Conservation (phyloP, 352 stramenopile genomes). For the Nothophytophthora sp. region DNA sequence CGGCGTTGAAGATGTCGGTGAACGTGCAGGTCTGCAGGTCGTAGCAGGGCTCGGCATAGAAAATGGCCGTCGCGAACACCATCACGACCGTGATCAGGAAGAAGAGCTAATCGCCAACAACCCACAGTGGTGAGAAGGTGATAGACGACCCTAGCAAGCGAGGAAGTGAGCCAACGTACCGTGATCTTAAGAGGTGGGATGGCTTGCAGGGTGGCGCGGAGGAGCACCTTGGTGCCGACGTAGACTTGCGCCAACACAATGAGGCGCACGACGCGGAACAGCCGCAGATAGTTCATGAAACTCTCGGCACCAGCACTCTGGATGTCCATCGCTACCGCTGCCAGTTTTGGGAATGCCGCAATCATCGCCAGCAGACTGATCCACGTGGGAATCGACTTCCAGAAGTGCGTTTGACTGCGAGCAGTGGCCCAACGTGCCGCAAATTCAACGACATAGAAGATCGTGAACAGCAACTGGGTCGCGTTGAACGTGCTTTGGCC, state of each 20-base stretch:
- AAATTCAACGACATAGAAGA: constrained; percentile 54
- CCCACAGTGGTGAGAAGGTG: background rate
- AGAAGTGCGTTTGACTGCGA: constrained; percentile 26
- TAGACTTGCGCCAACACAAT: constrained; percentile 34
- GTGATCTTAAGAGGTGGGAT: constrained; percentile 50
- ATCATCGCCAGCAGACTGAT: constrained; percentile 31
- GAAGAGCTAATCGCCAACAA: constrained; percentile 27
- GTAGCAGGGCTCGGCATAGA: constrained; percentile 60
- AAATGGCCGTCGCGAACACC: constrained; percentile 55
- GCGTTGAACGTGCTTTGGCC: constrained; percentile 20
- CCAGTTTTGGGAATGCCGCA: constrained; percentile 27
- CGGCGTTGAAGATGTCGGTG: constrained; percentile 63
- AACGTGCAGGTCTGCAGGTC: constrained; percentile 49
- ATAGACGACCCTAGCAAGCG: background rate
- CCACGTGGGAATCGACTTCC: constrained; percentile 32
- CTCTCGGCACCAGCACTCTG: constrained; percentile 5
- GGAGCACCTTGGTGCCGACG: constrained; percentile 49
- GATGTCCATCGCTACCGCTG: background rate
- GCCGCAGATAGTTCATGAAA: constrained; percentile 32
- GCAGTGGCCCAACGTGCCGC: constrained; percentile 22
- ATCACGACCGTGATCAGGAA: constrained; percentile 58
- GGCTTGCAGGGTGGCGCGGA: constrained; percentile 29
- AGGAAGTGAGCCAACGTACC: constrained; percentile 13
- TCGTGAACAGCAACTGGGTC: constrained; percentile 34
- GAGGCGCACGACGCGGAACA: constrained; percentile 39